Evolutionary conservation across 2,329 filamentous ascomycete genomes (phyloP), one percentile per base, ranked within the genome.

Genomic region (Sphaerulina musiva): DNA sequence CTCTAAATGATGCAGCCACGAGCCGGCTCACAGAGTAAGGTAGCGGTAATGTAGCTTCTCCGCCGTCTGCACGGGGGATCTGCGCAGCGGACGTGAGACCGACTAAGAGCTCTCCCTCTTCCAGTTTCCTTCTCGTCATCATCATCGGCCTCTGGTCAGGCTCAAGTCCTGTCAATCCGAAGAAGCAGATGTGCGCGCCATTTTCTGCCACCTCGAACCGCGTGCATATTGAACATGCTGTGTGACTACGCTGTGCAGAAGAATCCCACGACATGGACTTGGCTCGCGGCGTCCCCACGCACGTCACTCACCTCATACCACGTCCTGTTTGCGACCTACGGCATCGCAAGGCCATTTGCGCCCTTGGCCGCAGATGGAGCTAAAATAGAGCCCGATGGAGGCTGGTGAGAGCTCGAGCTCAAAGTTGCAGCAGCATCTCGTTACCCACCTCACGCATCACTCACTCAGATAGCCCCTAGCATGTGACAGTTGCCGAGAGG

Each of bases 381-480:
- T 11, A 6, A 38, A 10, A 11, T 11, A 11, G 34, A 46, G 20
- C 20, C 20, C 20, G 20, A 4, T 34, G 48, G 53, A 48, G 34
- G 55, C 51, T 51, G 26, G 45, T 20, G 39, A 40, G 34, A 57
- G 57, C 57, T 55, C 57, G 38, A 54, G 48, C 55, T 51, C 31
- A n/a, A 40, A 23, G 48, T 40, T 45, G 48, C 48, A 51, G 48
- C 48, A 51, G 41, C 41, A 29, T 29, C 5, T 29, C 6, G 26
- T 29, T 10, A 40, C 14, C 9, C 40, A 32, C 20, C 17, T 29
- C 29, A 32, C 14, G 17, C 48, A 29, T 17, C 39, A 45, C 20
- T 51, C 5, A 6, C 6, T 6, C 26, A 29, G 26, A 20, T 29
- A 29, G 26, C 26, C 6, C 26, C 4, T 29, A 7, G 42, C 54